Base-by-base conservation (phyloP, 345 rosid species). In the Salix arbutifolia region DNA sequence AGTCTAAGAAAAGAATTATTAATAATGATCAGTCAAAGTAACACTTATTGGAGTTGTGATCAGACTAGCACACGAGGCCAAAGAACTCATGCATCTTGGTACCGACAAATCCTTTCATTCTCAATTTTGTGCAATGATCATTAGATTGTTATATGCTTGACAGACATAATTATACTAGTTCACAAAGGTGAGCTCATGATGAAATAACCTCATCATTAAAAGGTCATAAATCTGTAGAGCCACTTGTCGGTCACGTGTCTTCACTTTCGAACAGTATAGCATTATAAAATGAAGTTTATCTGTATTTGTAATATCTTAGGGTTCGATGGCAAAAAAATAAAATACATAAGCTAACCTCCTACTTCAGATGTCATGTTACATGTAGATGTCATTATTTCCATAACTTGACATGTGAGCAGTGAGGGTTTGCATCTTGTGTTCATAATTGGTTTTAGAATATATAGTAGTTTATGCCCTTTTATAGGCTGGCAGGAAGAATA, bases 61-160 rank as follows among this genome's bases (percentile, higher is more conserved):
- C 73, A 23, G 82, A 82, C 74, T 42, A 77, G 83, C 83, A 85
- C 84, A 84, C 89, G 82, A 84, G 82, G 85, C 74, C 81, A 76
- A 65, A 79, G 72, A 68, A 76, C 67, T 70, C 71, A 58, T 67
- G 81, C 35, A 72, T 65, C 74, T 71, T 25, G 72, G 60, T 46
- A 74, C 44, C 37, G 30, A 26, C 48, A 52, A 33, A 67, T 48
- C 56, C 42, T 76, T 77, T 70, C 16, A 23, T 52, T 74, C 73
- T 17, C 21, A 25, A 61, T 72, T 52, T 64, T 67, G 65, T 19
- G 70, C 48, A 12, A 62, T 38, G 52, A 83, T 82, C 77, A 80
- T 80, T 86, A 72, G 69, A 65, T 72, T 67, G 64, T 18, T 50
- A 72, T 75, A 46, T 42, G 56, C 68, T 65, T 65, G 65, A 72